These are phyloP conservation scores for Triticum dicoccoides DNA, from an alignment of 176 grass and related monocot species.

Conservation along the genomic window DNA sequence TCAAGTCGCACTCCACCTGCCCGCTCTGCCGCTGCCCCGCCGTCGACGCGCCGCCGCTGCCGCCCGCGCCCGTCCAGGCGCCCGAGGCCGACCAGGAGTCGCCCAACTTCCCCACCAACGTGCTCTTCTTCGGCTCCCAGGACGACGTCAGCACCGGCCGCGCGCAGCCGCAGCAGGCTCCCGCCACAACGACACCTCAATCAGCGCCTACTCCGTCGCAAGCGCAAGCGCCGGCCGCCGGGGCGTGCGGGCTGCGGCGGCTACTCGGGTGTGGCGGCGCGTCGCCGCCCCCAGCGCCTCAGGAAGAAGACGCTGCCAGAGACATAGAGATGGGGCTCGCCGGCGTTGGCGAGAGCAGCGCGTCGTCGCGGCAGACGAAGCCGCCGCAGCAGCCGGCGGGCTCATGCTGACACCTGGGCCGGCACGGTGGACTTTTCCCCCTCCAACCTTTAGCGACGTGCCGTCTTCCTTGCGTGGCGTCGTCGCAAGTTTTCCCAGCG, in stretches of 20 bases:
- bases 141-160: constrained; percentile 63
- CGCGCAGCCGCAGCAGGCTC: not conserved
- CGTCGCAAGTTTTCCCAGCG: constrained; percentile 19
- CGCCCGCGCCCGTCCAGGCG: constrained; percentile 20
- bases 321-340: constrained; percentile 56
- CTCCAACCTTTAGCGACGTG: not conserved
- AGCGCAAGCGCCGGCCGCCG: not conserved
- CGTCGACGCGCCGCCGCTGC: constrained; percentile 40
- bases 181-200: not conserved
- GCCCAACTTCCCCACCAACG: constrained; percentile 71
- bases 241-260: constrained; percentile 33
- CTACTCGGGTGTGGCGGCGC: constrained; percentile 51
- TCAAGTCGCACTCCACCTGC: constrained; percentile 74
- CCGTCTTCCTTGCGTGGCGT: constrained; percentile 19
- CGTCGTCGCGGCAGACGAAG: constrained; percentile 28
- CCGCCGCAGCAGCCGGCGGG: not conserved
- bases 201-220: not conserved
- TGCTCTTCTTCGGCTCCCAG: constrained; percentile 80
- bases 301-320: not conserved
- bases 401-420: not conserved
- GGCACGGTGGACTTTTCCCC: not conserved
- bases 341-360: constrained; percentile 19
- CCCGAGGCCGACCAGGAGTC: constrained; percentile 47
- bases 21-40: constrained; percentile 81
- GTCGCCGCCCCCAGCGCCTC: constrained; percentile 17